Evolutionary conservation across 805 yeast species (phyloP), one percentile per base, ranked within the genome.

Genomic region (Saccharomycopsis vini): DNA sequence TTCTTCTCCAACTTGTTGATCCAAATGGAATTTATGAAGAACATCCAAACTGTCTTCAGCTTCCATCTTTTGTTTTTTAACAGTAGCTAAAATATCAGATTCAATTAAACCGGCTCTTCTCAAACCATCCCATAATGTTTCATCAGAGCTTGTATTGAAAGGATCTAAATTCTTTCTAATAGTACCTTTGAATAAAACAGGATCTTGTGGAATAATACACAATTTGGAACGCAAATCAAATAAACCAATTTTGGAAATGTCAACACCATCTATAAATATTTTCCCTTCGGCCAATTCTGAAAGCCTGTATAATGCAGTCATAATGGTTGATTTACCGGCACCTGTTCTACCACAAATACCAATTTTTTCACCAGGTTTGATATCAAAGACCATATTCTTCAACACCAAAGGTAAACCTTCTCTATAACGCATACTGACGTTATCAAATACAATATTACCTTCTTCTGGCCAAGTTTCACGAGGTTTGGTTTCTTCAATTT

Each of bases 171-270:
- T 86, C 47, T 72, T 69, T 55, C 94, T 65, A 39, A 85, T 73
- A 0, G 88, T 72, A 15, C 95, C 95, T 50, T 78, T 76, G 67
- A 86, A 85, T 45, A 86, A 62, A 0, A 83, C 87, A 1, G 95
- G 95, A 53, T 86, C 95, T 60, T 86, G 95, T 3, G 95, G 95
- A 56, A 86, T 86, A 49, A 86, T 85, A 1, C 89, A 73, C 23
- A 86, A 67, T 48, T 73, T 73, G 13, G 82, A 73, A 52, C 95
- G 69, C 56, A 86, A 67, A 49, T 79, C 81, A 44, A 64, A 64
- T 32, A 86, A 67, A 0, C 95, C 95, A 46, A 86, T 58, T 7
- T 63, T 61, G 2, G 77, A 60, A 42, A 79, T 80, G 55, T 83
- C 77, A 26, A 81, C 57, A 4, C 78, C 90, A 61, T 86, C 95